Evolutionary conservation across 805 yeast genomes (phyloP).

Genomic region (Candida wancherniae): DNA sequence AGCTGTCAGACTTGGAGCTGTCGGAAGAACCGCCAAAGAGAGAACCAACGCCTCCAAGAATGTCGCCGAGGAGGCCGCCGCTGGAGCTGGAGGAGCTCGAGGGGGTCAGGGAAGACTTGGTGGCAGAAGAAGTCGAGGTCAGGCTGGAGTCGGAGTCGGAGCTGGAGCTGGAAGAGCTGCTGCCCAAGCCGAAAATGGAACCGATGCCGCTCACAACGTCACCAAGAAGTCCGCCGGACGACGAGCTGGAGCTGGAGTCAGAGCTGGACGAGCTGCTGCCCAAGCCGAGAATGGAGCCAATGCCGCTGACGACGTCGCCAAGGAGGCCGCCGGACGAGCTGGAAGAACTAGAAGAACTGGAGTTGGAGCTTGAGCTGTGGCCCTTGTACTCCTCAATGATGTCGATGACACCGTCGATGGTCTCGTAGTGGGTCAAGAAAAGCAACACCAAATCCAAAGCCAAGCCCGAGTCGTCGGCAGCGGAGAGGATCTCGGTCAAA

Average conservation of each 20-base stretch:
- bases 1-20: background rate
- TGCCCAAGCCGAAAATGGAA: constrained; percentile 2
- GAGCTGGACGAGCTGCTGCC: constrained; percentile 3
- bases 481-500: constrained; percentile 18
- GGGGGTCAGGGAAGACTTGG: constrained; percentile 4
- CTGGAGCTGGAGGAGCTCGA: too few species aligned
- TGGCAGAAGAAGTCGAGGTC: constrained; percentile 3
- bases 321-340: constrained; percentile 7
- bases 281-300: constrained; percentile 5
- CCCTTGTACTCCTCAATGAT: constrained; percentile 12
- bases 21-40: constrained; percentile 1
- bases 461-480: constrained; percentile 24
- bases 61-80: constrained; percentile 1
- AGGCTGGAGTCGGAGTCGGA: constrained; percentile 1
- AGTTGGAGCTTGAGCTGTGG: background rate
- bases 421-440: constrained; percentile 18
- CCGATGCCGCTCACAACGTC: constrained; percentile 5
- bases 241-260: background rate
- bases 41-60: constrained; percentile 1
- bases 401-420: constrained; percentile 15
- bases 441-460: constrained; percentile 23
- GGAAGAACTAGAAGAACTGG: constrained; percentile 1
- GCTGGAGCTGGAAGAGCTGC: constrained; percentile 1
- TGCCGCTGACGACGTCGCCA: constrained; percentile 6
- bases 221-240: constrained; percentile 5